Percentiles rank a stretch among this genome's conserved stretches.
These are phyloP conservation scores for Odontarrhena argentea DNA, from an alignment of 345 rosid species.

Conservation along the genomic window DNA sequence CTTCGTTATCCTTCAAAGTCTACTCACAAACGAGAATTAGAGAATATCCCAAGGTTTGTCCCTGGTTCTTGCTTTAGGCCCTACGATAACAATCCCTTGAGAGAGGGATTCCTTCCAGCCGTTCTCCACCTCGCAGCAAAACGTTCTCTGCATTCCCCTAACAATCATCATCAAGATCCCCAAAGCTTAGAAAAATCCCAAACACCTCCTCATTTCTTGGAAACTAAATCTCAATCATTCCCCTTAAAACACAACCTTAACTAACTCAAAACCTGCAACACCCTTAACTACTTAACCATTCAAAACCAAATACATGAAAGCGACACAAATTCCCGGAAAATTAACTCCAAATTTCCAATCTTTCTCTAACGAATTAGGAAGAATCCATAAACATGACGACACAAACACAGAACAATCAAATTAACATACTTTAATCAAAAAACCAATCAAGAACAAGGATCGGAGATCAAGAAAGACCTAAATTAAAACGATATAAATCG, in stretches of 20 bases:
- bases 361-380: not conserved
- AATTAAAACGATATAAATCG: not conserved
- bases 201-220: slow-evolving; percentile 60
- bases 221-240: slow-evolving; percentile 50
- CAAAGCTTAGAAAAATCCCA: slow-evolving; percentile 58
- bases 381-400: not conserved
- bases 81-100: slow-evolving; percentile 75
- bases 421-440: not conserved
- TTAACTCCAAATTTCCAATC: not conserved
- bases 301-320: not conserved
- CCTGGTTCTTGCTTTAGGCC: slow-evolving; percentile 87
- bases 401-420: slow-evolving; percentile 17
- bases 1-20: slow-evolving; percentile 23
- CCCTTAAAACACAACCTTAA: slow-evolving; percentile 49
- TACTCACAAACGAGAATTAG: slow-evolving; percentile 43
- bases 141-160: slow-evolving; percentile 99
- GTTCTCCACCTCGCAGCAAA: slow-evolving; percentile 65
- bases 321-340: not conserved
- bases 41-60: slow-evolving; percentile 61
- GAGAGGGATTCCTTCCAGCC: slow-evolving; percentile 88
- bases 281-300: not conserved
- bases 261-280: slow-evolving; percentile 55
- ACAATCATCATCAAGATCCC: slow-evolving; percentile 93
- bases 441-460: slow-evolving; percentile 25
- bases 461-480: not conserved